These are phyloP conservation scores for Pleurotus salmoneostramineus DNA, from an alignment of 768 basidiomycete genomes.

Conservation along the genomic window DNA sequence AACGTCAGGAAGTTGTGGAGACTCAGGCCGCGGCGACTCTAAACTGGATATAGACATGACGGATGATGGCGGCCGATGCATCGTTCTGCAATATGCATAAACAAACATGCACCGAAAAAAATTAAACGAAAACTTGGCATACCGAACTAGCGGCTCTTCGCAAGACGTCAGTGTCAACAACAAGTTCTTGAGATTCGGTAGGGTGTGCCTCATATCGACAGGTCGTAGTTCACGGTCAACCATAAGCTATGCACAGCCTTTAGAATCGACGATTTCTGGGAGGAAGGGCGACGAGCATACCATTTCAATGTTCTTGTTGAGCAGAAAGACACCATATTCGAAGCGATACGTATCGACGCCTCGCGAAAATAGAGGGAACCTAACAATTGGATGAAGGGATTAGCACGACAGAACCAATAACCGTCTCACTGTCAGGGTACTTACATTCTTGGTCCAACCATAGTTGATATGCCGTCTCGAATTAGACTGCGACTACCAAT, in stretches of 20 bases:
- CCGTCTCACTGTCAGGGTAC: conserved; percentile 20
- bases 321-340: conserved; percentile 93
- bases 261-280: conserved; percentile 5
- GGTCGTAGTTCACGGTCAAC: conserved; percentile 83
- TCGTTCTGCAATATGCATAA: not conserved
- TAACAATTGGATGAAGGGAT: conserved; percentile 22
- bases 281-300: conserved; percentile 35
- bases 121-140: conserved; percentile 18
- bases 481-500: conserved; percentile 90
- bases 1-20: conserved; percentile 20
- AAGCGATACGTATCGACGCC: conserved; percentile 97
- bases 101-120: not conserved
- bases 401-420: not conserved
- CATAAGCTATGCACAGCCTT: conserved; percentile 64
- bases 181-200: conserved; percentile 95
- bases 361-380: conserved; percentile 93
- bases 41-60: conserved; percentile 6
- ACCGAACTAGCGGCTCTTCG: conserved; percentile 47
- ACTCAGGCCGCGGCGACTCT: conserved; percentile 16
- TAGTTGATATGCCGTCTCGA: conserved; percentile 88
- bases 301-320: conserved; percentile 97
- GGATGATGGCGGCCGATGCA: not conserved
- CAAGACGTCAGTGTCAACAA: conserved; percentile 81
- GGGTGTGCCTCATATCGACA: conserved; percentile 90
- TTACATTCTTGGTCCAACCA: conserved; percentile 93